Percentiles rank a stretch among this genome's conserved stretches.
These are phyloP conservation scores for Candida arabinofermentans DNA, from an alignment of 805 yeast species.

Conservation along the genomic window DNA sequence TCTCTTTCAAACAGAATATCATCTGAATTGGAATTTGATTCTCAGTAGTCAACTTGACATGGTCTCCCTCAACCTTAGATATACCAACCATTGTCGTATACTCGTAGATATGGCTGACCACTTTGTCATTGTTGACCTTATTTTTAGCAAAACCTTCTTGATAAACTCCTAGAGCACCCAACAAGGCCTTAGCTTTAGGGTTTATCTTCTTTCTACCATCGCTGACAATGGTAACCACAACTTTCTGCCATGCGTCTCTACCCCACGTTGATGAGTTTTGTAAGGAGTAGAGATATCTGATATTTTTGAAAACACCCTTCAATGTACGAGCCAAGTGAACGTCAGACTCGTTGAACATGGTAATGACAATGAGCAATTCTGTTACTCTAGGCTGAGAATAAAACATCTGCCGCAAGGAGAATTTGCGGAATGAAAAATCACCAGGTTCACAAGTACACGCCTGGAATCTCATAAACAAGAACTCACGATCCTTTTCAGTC, in stretches of 20 bases:
- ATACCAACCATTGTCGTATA: conserved; percentile 91
- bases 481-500: conserved; percentile 51
- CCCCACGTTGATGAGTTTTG: conserved; percentile 80
- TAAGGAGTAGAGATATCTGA: conserved; percentile 65
- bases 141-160: conserved; percentile 96
- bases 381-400: conserved; percentile 77
- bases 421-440: conserved; percentile 55
- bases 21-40: conserved; percentile 78
- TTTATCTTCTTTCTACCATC: conserved; percentile 89
- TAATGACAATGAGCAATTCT: conserved; percentile 79
- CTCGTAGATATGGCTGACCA: conserved; percentile 86
- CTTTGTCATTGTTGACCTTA: conserved; percentile 76
- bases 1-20: conserved; percentile 85
- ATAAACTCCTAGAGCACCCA: conserved; percentile 84
- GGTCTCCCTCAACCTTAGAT: conserved; percentile 50
- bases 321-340: conserved; percentile 76
- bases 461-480: conserved; percentile 84
- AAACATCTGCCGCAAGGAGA: conserved; percentile 78
- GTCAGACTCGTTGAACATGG: conserved; percentile 90
- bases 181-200: conserved; percentile 70
- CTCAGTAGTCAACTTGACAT: conserved; percentile 65
- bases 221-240: conserved; percentile 83
- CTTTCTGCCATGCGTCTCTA: conserved; percentile 90
- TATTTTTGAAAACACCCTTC: conserved; percentile 87
- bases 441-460: conserved; percentile 93